Base-by-base conservation (phyloP, 2,329 filamentous ascomycete species). In the Fusarium mundagurra region DNA sequence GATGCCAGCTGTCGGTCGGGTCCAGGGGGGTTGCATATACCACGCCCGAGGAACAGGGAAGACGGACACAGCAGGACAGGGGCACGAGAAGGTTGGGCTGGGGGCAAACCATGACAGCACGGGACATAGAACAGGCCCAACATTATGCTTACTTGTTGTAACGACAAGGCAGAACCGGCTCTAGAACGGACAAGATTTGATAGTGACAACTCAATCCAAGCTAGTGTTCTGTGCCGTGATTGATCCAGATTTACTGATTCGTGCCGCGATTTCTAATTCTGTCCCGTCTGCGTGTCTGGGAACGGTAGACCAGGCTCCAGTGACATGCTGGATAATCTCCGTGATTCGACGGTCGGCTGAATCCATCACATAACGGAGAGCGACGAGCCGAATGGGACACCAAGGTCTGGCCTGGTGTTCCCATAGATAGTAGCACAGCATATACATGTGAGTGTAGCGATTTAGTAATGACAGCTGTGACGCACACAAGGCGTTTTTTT, bases 61-160 rank as follows among this genome's bases (percentile, higher is more conserved):
- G 39, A 12, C 16, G 22, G 44, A 43, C 16, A 54, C 58, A 47
- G 43, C n/a, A 51, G 31, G 44, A 24, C 68, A 50, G 43, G 44
- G 44, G 33, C 24, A 16, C 27, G 44, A 53, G 31, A 36, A 51
- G 57, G 48, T 62, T 73, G 47, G 67, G 31, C 22, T 43, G 55
- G 1, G 1, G 43, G 24, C 43, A 66, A 61, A 53, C 71, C 50
- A 74, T 39, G 53, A 41, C 53, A 59, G 41, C 38, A 61, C 29
- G 43, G 45, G 53, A 61, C 59, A 43, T 55, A 6, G 67, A 45
- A 24, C 22, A 48, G 50, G 45, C 38, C 50, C 39, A 39, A 65
- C 43, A 59, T 73, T 66, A 73, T 59, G 71, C 71, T 71, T 67
- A 73, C 71, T 71, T 71, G 54, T 48, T 63, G 17, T 5, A 36